A percentile compares a stretch with the other conserved stretches of the same genome.
Conservation (phyloP, 2,329 filamentous ascomycete species). For the Claviceps capensis region DNA sequence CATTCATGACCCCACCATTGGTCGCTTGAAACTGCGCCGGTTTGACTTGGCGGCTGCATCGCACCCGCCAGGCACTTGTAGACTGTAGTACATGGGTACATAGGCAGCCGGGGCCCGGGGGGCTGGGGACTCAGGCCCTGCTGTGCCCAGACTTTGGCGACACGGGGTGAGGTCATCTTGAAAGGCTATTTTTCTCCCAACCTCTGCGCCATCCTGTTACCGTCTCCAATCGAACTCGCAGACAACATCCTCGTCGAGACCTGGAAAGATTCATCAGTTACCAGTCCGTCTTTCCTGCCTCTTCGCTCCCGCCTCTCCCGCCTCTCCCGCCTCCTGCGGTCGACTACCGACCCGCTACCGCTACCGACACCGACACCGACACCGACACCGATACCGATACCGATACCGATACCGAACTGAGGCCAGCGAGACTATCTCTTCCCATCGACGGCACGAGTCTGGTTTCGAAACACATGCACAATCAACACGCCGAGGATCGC, state of each 20-base stretch:
- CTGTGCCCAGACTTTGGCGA: not conserved
- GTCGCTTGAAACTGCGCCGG: not conserved
- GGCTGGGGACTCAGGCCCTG: not conserved
- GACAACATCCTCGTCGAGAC: not conserved
- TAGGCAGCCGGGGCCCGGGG: not conserved
- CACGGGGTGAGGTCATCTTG: slow-evolving; percentile 2
- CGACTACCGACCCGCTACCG: not conserved
- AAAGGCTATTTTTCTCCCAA: not conserved
- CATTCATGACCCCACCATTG: not conserved
- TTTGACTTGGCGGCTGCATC: not conserved
- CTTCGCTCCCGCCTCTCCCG: not conserved
- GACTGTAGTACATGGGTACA: not conserved
- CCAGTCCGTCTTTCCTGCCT: not conserved
- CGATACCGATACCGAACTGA: not conserved
- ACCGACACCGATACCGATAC: not conserved
- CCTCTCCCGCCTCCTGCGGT: not conserved
- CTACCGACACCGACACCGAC: not conserved
- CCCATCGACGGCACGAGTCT: not conserved
- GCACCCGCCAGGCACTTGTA: not conserved
- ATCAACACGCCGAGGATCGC: not conserved
- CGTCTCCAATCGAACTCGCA: not conserved
- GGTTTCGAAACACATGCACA: slow-evolving; percentile 1
- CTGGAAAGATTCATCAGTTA: not conserved
- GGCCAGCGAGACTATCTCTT: not conserved
- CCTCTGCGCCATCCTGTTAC: not conserved